phyloP scores from a whole-genome alignment of 306 rosid genomes.

The Pyrus pyrifolia region DNA sequence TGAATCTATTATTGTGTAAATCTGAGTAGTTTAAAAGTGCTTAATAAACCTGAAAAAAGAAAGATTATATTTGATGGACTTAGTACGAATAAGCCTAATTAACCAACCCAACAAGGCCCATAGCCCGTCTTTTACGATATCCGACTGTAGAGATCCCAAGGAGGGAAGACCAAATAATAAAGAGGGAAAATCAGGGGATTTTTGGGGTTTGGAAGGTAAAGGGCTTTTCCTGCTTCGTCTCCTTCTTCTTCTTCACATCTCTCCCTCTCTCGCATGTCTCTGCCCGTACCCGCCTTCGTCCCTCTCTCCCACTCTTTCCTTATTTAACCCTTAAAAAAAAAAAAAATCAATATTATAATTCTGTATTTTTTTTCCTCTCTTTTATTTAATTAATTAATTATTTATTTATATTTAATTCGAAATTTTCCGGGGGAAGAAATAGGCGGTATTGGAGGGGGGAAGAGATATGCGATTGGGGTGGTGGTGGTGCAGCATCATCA shows the following conservation, averaged over 20 bases:
- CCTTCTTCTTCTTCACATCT: background rate
- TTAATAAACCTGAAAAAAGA: rapidly evolving
- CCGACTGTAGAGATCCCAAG: background rate
- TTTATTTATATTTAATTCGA: background rate
- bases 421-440: background rate
- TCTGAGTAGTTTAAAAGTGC: background rate
- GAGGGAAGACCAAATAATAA: background rate
- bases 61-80: background rate
- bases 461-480: slow-evolving; percentile 66
- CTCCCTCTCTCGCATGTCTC: background rate
- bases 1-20: too few species aligned
- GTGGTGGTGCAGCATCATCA: slow-evolving; percentile 37
- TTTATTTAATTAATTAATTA: too few species aligned
- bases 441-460: background rate
- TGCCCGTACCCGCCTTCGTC: background rate
- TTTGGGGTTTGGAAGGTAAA: slow-evolving; percentile 2
- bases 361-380: background rate
- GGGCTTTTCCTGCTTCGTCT: background rate
- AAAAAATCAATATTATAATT: background rate
- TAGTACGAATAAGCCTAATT: background rate
- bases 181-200: background rate
- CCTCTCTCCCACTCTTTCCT: background rate
- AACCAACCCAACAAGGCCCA: background rate
- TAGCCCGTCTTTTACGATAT: background rate
- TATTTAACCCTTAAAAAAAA: background rate